Evolutionary conservation across 2,329 filamentous ascomycete species (phyloP), one percentile per base, ranked within the genome.

Genomic region (Coniochaeta pulveracea): DNA sequence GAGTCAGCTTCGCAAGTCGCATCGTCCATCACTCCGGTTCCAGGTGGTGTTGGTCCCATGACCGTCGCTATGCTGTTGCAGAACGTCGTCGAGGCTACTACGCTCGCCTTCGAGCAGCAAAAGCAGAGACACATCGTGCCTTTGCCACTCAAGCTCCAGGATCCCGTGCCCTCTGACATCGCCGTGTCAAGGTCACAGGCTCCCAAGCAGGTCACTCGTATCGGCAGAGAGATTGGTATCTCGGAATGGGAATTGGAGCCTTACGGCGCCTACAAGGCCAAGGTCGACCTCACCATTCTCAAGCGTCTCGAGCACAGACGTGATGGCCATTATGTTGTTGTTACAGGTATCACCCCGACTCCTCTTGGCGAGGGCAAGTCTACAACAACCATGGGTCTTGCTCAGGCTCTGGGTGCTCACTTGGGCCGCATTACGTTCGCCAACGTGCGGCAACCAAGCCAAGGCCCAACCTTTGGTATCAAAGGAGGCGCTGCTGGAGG

Each of bases 381-480:
- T 9, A 98, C 91, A 2, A 98, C 91, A 2, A 98, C 91, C 6
- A 84, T 98, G 68, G 91, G 91, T 53, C 68, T 98, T 33, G 85
- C 85, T 5, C 91, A 98, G 58, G 91, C 91, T 22, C 66, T 98
- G 31, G 85, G 86, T 36, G 91, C 80, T 24, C 89, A 96, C 47
- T 64, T 96, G 32, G 82, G 81, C 45, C 82, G 83, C 37, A 70
- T 96, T 44, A 83, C 82, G 3, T 96, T 98, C 56, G 91, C 91
- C 58, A 96, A 98, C 54, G 91, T 98, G 33, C 78, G 91, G 39
- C 91, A 98, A 56, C 91, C 91, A 33, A 94, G 85, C 48, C 91
- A 96, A 63, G 91, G 91, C 4, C 91, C 91, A 36, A 98, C 91
- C 0, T 98, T 98, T 55, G 91, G 91, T 50, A 96, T 98, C 70